phyloP scores from a whole-genome alignment of 2,329 filamentous ascomycete species.

The Fusarium coffeatum region DNA sequence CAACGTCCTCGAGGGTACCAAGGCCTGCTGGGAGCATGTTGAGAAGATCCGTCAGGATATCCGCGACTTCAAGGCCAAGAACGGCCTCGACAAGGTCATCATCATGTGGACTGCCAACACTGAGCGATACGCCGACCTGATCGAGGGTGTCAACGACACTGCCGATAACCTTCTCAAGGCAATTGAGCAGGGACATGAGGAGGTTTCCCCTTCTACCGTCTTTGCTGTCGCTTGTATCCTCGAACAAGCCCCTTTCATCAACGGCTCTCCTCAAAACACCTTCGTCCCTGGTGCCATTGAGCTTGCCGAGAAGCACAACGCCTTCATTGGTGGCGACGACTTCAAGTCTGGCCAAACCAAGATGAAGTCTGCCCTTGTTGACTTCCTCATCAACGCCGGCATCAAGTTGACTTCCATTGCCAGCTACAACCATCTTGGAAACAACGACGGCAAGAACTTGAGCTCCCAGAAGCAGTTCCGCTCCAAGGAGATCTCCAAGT shows the following conservation, averaged over 20 bases:
- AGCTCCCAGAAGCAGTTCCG: constrained; percentile 98
- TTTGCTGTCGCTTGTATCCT: constrained; percentile 96
- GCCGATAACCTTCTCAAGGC: constrained; percentile 91
- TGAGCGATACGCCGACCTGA: constrained; percentile 91
- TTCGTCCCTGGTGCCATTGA: constrained; percentile 94
- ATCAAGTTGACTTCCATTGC: constrained; percentile 99
- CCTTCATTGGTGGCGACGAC: constrained; percentile 97
- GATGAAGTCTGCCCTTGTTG: constrained; percentile 99
- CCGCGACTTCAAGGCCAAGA: constrained; percentile 88
- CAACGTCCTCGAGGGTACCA: constrained; percentile 85
- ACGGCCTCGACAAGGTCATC: constrained; percentile 92
- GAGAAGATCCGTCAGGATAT: constrained; percentile 95
- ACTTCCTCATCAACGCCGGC: constrained; percentile 97
- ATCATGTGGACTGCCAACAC: constrained; percentile 99
- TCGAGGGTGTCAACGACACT: constrained; percentile 93
- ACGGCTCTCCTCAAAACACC: constrained; percentile 98
- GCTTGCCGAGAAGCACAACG: constrained; percentile 85
- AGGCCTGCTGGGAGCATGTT: constrained; percentile 87
- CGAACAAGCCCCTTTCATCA: constrained; percentile 94
- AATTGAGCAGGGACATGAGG: constrained; percentile 86
- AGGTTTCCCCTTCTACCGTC: constrained; percentile 94
- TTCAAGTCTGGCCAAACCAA: constrained; percentile 99
- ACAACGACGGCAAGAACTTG: constrained; percentile 99
- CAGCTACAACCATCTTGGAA: constrained; percentile 98
- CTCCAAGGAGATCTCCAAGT: constrained; percentile 99